Evolutionary conservation across 106 monocot species (phyloP).

Genomic region (Dendrobium catenatum): DNA sequence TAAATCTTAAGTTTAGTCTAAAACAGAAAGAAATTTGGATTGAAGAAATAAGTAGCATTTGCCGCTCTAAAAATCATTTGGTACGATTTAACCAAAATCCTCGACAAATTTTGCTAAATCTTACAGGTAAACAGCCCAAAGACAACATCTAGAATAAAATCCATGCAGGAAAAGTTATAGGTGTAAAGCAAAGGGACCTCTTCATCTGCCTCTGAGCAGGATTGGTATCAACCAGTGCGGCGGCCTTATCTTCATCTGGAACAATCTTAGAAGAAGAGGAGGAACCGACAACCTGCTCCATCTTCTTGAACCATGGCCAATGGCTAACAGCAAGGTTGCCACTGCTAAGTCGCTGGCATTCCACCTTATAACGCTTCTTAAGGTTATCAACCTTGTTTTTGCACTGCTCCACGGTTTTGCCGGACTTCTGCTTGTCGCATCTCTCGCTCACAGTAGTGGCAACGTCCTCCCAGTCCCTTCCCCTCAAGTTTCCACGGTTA

Average conservation of each 20-base stretch:
- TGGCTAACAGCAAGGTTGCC: conserved; percentile 53
- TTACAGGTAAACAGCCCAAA: neutral
- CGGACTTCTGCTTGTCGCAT: conserved; percentile 62
- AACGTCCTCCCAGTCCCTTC: conserved; percentile 98
- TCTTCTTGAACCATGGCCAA: conserved; percentile 99
- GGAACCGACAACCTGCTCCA: conserved; percentile 78
- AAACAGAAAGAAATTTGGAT: too few species aligned
- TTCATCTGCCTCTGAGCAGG: conserved; percentile 32
- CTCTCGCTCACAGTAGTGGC: conserved; percentile 71
- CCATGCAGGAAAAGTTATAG: neutral
- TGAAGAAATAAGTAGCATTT: too few species aligned
- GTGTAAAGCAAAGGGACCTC: conserved; percentile 18
- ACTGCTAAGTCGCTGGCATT: conserved; percentile 71
- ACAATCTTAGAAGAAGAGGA: conserved; percentile 43
- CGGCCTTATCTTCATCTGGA: conserved; percentile 48
- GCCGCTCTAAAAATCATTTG: too few species aligned
- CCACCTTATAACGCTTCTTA: conserved; percentile 97
- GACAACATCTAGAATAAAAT: neutral
- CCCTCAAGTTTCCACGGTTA: conserved; percentile 87
- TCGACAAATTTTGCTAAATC: too few species aligned
- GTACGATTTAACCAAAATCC: too few species aligned
- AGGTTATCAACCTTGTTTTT: conserved; percentile 99
- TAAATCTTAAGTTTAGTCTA: too few species aligned
- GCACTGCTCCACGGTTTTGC: conserved; percentile 97
- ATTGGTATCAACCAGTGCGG: conserved; percentile 9